Evolutionary conservation across 2,329 filamentous ascomycete genomes (phyloP).

Genomic region (Aspergillus ibericus): DNA sequence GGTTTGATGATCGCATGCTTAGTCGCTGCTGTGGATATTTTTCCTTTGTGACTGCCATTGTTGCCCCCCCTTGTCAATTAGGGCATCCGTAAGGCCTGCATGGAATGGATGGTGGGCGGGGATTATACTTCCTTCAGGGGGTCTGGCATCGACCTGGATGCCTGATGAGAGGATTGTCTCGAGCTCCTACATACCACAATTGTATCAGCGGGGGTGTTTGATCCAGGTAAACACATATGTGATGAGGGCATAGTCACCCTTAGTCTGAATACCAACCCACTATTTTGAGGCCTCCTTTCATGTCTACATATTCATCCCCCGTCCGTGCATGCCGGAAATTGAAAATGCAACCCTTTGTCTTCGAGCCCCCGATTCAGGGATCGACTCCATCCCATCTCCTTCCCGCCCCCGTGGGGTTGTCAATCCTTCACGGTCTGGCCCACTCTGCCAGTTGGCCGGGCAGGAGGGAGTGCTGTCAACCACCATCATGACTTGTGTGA

Average conservation of each 20-base stretch:
- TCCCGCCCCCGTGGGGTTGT: conserved; percentile 8
- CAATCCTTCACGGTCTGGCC: conserved; percentile 2
- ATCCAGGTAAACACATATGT: not conserved
- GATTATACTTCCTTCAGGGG: not conserved
- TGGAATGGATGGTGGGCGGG: not conserved
- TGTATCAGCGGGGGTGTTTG: not conserved
- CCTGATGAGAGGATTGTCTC: conserved; percentile 1
- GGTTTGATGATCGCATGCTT: not conserved
- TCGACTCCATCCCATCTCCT: conserved; percentile 6
- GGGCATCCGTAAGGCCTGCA: not conserved
- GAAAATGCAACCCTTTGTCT: not conserved
- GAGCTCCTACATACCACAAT: not conserved
- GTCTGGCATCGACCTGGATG: conserved; percentile 1
- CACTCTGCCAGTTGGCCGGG: not conserved
- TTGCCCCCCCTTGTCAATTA: not conserved
- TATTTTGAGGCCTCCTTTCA: not conserved
- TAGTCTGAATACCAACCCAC: not conserved
- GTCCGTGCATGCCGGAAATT: not conserved
- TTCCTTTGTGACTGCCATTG: not conserved
- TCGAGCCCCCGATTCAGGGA: not conserved
- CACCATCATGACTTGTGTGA: not conserved
- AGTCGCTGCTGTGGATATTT: not conserved
- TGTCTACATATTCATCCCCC: not conserved
- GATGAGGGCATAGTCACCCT: not conserved
- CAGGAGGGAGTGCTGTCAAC: not conserved